Evolutionary conservation across 73 alveolate genomes (phyloP), one percentile per base, ranked within the genome.

Genomic region (Paramecium tetraurelia): DNA sequence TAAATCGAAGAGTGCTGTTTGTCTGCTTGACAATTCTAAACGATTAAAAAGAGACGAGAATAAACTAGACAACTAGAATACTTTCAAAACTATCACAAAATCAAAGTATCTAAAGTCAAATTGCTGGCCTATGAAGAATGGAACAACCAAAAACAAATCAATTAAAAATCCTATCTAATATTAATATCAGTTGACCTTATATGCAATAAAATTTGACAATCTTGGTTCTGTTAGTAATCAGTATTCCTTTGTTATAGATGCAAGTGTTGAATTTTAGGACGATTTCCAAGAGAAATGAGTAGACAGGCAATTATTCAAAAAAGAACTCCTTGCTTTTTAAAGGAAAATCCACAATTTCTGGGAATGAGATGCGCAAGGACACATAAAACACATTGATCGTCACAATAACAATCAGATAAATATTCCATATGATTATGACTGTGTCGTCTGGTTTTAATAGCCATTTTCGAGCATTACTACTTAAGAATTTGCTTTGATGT

Each of bases 371-470:
- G 1, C 90, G 21, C 18, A 80, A 44, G 10, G 90, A 80, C 10
- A 80, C 75, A 80, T 43, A 80, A 18, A 80, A 44, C 14, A 46
- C 70, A 46, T 80, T 80, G 16, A 80, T 80, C 3, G 76, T 80
- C 0, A 80, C 90, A 3, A 80, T 80, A 5, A 41, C 6, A 12
- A 80, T 18, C 22, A 80, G 12, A n/a, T 80, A 80, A 12, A 80
- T 80, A 46, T 80, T 80, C 90, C 90, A 80, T 1, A 80, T 8
- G 43, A 80, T 80, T 24, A 80, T 80, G 16, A 41, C 14, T 3
- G 70, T 80, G 29, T 80, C 90, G 46, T 80, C 90, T 44, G 90
- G 90, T 75, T 75, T 35, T 21, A 75, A 33, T 75, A 75, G 18
- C 59, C 59, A 22, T 9, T 20, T 59, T 59, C 40, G 21, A 5